Conservation (phyloP, 2,329 filamentous ascomycete genomes). For the Colletotrichum paranaense region DNA sequence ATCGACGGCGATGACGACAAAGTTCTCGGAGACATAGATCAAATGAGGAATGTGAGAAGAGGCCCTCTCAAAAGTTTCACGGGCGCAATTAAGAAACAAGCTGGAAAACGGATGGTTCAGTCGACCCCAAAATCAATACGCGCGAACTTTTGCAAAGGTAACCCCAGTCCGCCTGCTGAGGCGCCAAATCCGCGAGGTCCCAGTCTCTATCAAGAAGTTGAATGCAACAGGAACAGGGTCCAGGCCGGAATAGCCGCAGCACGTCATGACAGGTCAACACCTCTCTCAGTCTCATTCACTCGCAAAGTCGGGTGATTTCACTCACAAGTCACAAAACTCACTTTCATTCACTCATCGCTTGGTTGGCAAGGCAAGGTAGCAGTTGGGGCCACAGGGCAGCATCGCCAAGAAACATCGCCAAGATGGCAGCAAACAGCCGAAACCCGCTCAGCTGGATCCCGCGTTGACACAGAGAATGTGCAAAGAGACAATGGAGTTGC, state of each 20-base stretch:
- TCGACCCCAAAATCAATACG: not conserved
- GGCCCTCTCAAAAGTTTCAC: not conserved
- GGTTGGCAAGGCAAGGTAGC: not conserved
- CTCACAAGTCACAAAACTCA: not conserved
- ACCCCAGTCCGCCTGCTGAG: not conserved
- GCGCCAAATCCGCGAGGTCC: not conserved
- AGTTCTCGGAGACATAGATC: slow-evolving; percentile 27
- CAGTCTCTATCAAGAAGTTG: not conserved
- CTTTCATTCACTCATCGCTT: not conserved
- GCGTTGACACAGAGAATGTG: slow-evolving; percentile 18
- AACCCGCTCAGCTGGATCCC: slow-evolving; percentile 2
- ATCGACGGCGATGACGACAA: not conserved
- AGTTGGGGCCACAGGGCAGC: too few relatives aligned
- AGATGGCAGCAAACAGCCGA: slow-evolving; percentile 25
- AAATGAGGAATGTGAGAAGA: slow-evolving; percentile 27
- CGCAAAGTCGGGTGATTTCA: not conserved
- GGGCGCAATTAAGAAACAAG: not conserved
- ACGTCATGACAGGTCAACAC: slow-evolving; percentile 20
- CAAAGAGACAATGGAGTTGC: not conserved
- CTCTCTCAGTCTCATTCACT: not conserved
- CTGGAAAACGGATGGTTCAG: not conserved
- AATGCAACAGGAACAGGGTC: slow-evolving; percentile 18
- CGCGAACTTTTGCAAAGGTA: slow-evolving; percentile 26
- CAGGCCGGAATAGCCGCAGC: slow-evolving; percentile 12
- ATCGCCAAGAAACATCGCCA: slow-evolving; percentile 11